These are phyloP conservation scores for Dactylellina parvicollis DNA, from an alignment of 2,329 filamentous ascomycete species.

Conservation along the genomic window DNA sequence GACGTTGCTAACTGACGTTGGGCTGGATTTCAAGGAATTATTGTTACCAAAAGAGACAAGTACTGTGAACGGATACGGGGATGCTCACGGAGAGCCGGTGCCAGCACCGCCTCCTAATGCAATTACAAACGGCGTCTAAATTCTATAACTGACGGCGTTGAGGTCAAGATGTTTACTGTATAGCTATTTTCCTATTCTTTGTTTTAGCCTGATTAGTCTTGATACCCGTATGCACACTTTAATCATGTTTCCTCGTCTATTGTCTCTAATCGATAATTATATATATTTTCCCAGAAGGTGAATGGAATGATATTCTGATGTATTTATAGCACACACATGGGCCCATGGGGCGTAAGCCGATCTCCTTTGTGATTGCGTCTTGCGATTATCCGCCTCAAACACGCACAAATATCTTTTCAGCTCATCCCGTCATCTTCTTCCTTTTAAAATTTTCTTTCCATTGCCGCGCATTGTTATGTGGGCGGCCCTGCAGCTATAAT, in stretches of 20 bases:
- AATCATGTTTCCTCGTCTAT: neutral
- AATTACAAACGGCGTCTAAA: no score
- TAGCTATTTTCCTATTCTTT: neutral
- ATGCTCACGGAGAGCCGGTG: slow-evolving; percentile 22
- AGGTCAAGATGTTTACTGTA: no score
- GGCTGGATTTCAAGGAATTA: slow-evolving; percentile 85
- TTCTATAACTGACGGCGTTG: no score
- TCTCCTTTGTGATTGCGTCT: no score
- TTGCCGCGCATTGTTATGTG: neutral
- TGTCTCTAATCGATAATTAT: no score
- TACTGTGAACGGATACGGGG: slow-evolving; percentile 2
- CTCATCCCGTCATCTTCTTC: neutral
- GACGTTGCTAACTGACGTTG: slow-evolving; percentile 80
- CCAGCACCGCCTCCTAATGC: neutral
- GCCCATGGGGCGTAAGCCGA: no score
- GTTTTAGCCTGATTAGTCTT: neutral
- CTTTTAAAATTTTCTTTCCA: neutral
- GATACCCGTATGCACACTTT: slow-evolving; percentile 1
- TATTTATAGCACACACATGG: no score
- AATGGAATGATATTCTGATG: no score
- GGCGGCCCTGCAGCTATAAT: neutral
- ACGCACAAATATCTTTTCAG: slow-evolving; percentile 2
- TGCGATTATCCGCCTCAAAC: slow-evolving; percentile 35
- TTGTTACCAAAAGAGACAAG: slow-evolving; percentile 28
- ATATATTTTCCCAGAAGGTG: no score